These are phyloP conservation scores for Sugiyamaella sp. DNA, from an alignment of 1,139 yeast genomes.

Conservation along the genomic window DNA sequence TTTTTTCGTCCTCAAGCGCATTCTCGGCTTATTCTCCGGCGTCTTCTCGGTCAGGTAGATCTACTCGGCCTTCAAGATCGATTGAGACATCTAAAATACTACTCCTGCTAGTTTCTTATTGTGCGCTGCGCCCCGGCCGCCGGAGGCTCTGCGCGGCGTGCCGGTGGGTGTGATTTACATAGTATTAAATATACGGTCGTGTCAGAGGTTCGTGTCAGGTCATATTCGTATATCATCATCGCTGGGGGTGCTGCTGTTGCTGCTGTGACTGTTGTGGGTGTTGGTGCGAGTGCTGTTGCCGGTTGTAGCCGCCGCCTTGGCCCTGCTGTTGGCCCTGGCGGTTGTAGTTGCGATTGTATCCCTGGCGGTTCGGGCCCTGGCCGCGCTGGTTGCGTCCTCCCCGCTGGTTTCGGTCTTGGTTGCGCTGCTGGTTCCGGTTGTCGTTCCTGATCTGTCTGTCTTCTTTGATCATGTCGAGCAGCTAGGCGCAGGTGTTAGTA, in stretches of 20 bases:
- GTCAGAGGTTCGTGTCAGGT: constrained; percentile 8
- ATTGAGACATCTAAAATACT: constrained; percentile 41
- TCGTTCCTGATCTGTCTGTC: constrained; percentile 72
- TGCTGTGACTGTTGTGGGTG: constrained; percentile 33
- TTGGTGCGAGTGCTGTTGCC: constrained; percentile 14
- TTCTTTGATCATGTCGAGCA: constrained; percentile 63
- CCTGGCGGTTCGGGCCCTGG: constrained; percentile 33
- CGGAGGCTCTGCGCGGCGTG: background rate
- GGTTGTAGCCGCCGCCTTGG: constrained; percentile 10
- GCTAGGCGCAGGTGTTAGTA: constrained; percentile 15
- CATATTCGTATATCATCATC: constrained; percentile 19
- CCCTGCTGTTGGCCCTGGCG: constrained; percentile 2
- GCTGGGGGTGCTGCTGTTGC: constrained; percentile 29
- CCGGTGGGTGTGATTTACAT: background rate
- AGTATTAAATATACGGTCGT: constrained; percentile 12
- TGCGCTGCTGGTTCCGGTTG: constrained; percentile 49
- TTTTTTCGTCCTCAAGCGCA: constrained; percentile 84
- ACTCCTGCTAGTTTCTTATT: background rate
- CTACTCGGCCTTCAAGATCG: constrained; percentile 85
- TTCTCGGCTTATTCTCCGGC: constrained; percentile 80
- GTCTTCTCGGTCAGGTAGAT: constrained; percentile 77
- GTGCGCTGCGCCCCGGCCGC: constrained; percentile 8
- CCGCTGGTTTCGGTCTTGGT: constrained; percentile 47
- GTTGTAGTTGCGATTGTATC: constrained; percentile 28
- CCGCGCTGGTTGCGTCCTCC: constrained; percentile 32